phyloP scores from a whole-genome alignment of 208 protist species.

The Leptomonas pyrrhocoris region DNA sequence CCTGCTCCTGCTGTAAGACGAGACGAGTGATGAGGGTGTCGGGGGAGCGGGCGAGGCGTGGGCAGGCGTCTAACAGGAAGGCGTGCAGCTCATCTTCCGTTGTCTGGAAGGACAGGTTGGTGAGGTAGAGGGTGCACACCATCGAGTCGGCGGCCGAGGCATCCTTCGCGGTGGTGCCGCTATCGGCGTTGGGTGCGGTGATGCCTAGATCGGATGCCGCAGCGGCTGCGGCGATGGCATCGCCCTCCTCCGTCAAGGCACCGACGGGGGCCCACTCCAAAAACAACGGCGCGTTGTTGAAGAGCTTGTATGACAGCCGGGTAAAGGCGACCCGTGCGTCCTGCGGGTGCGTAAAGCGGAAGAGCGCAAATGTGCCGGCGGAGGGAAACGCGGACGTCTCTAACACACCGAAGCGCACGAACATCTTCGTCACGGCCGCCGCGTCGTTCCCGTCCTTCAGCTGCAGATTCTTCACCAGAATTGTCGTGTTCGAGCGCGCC shows the following conservation, averaged over 20 bases:
- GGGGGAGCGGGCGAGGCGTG: constrained; percentile 94
- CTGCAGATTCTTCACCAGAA: constrained; percentile 84
- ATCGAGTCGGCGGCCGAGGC: constrained; percentile 10
- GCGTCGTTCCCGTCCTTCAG: constrained; percentile 53
- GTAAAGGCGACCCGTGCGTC: constrained; percentile 94
- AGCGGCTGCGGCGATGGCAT: background rate
- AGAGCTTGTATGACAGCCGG: constrained; percentile 95
- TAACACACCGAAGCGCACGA: constrained; percentile 69
- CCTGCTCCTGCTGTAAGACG: constrained; percentile 89
- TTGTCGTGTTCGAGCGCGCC: constrained; percentile 79
- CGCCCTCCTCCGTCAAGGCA: constrained; percentile 60
- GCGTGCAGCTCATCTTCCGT: constrained; percentile 75
- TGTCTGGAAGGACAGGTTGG: constrained; percentile 85
- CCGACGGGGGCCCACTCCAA: constrained; percentile 98
- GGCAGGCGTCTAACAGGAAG: constrained; percentile 79
- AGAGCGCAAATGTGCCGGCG: constrained; percentile 67
- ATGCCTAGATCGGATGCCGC: constrained; percentile 29
- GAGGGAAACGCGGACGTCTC: constrained; percentile 77
- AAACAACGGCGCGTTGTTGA: constrained; percentile 94
- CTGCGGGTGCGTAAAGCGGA: constrained; percentile 76
- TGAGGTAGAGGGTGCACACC: constrained; percentile 86
- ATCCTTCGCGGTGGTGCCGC: background rate
- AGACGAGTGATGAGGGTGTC: constrained; percentile 90
- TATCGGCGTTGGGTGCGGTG: background rate
- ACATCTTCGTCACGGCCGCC: constrained; percentile 66